Conservation (phyloP, 495 filamentous ascomycete species). For the Parathielavia hyrcaniae region DNA sequence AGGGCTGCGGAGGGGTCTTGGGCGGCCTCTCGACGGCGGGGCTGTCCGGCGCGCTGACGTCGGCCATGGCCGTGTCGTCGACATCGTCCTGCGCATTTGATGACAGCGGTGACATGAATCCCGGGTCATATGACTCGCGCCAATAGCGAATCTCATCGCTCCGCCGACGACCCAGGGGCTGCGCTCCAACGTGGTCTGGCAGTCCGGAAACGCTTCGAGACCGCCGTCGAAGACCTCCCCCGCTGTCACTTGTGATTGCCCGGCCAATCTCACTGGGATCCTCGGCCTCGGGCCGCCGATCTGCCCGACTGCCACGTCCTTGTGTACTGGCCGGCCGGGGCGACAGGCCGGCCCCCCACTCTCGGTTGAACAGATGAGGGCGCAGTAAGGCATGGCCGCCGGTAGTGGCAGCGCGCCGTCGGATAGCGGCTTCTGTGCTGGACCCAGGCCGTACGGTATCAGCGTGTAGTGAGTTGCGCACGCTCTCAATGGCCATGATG, state of each 20-base stretch:
- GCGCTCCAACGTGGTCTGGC: conserved; percentile 31
- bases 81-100: conserved; percentile 38
- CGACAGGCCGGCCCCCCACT: conserved; percentile 45
- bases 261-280: conserved; percentile 47
- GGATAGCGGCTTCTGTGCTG: conserved; percentile 15
- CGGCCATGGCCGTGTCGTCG: conserved; percentile 35
- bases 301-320: conserved; percentile 36
- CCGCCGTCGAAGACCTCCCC: conserved; percentile 38
- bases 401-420: conserved; percentile 33
- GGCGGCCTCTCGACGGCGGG: conserved; percentile 31
- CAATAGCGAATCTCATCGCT: conserved; percentile 55
- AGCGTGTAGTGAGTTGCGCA: conserved; percentile 43
- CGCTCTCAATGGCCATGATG: conserved; percentile 41
- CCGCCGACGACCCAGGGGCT: conserved; percentile 37
- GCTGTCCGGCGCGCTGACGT: conserved; percentile 31
- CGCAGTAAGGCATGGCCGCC: conserved; percentile 33
- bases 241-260: conserved; percentile 46
- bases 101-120: conserved; percentile 43
- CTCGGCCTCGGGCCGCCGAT: conserved; percentile 22
- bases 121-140: conserved; percentile 48
- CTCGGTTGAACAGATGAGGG: conserved; percentile 27
- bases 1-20: conserved; percentile 45
- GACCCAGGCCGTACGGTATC: conserved; percentile 29
- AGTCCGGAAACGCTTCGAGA: conserved; percentile 51
- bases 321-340: conserved; percentile 51